Evolutionary conservation across 257 asterid genomes (phyloP), one percentile per base, ranked within the genome.

Genomic region (Fraxinus americana): DNA sequence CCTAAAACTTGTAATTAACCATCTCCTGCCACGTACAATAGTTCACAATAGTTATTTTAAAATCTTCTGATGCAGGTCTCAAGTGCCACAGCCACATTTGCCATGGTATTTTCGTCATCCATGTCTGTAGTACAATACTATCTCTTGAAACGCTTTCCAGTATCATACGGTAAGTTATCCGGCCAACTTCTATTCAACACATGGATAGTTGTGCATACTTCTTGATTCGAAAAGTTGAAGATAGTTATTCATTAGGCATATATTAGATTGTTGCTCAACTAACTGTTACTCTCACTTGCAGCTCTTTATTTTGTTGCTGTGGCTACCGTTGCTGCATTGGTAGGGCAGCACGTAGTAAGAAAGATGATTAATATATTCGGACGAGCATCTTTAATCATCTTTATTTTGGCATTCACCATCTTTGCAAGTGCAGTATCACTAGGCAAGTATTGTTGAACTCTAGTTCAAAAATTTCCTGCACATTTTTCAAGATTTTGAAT

Each of bases 311-410:
- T 89, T 11, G 83, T 87, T 30, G 83, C 29, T 5, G 90, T 89
- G 73, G 88, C 94, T 32, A 83, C 86, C 0, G 67, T 84, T 74
- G 90, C 93, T 48, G 93, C 94, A 16, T 69, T 86, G 74, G 88
- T 86, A 2, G 94, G 94, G 41, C 89, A 88, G 38, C 88, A 81
- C 57, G 85, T 89, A 48, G 93, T 92, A 67, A 75, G 96, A 14
- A 90, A 85, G 87, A 77, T 89, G 63, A 83, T 90, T 23, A 82
- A 87, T n/a, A 21, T 92, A 34, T 85, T 90, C 4, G 88, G 92
- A 27, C 85, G 97, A 75, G 92, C 94, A 39, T 92, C 97, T 41
- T 67, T 89, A 70, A 86, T 92, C 77, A 86, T 92, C 88, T 90
- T 89, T 75, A 75, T 90, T 50, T 79, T 89, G 89, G 94, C 96